Evolutionary conservation across 805 yeast genomes (phyloP).

Genomic region (Metschnikowia aberdeeniae): DNA sequence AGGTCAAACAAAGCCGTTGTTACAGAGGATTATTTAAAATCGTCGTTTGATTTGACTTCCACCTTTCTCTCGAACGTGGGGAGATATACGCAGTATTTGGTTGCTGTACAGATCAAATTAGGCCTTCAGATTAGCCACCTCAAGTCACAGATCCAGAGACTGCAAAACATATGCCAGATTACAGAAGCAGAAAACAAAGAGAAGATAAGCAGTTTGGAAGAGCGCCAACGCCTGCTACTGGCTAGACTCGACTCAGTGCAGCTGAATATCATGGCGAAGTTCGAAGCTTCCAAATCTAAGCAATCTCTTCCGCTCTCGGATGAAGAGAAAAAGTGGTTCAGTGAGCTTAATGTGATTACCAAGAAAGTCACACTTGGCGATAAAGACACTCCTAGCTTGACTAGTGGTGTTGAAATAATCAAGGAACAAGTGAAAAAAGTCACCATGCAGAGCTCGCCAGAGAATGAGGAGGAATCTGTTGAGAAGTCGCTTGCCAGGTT

Average conservation of each 20-base stretch:
- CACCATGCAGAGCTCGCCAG: not conserved
- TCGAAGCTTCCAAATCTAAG: conserved; percentile 20
- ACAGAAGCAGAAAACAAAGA: conserved; percentile 3
- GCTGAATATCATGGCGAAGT: conserved; percentile 19
- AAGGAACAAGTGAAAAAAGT: conserved; percentile 7
- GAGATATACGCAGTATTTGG: conserved; percentile 12
- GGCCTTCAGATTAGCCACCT: conserved; percentile 23
- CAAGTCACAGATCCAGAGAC: conserved; percentile 15
- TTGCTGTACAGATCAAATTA: conserved; percentile 11
- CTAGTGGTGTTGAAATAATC: conserved; percentile 8
- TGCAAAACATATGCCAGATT: not conserved
- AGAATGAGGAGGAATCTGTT: conserved; percentile 4
- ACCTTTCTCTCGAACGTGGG: conserved; percentile 6
- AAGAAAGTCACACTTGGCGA: conserved; percentile 7
- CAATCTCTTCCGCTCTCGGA: conserved; percentile 30
- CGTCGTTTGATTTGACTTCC: conserved; percentile 6
- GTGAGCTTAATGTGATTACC: conserved; percentile 30
- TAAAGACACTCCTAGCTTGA: conserved; percentile 8
- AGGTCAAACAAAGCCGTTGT: conserved; percentile 5
- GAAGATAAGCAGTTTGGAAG: conserved; percentile 14
- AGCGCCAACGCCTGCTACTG: conserved; percentile 22
- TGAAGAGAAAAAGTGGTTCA: conserved; percentile 35
- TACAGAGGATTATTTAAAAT: conserved; percentile 4
- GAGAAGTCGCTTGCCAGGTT: conserved; percentile 7
- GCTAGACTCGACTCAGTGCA: conserved; percentile 21